Conservation (phyloP, 177 flowering plant species). For the Tripterygium wilfordii region DNA sequence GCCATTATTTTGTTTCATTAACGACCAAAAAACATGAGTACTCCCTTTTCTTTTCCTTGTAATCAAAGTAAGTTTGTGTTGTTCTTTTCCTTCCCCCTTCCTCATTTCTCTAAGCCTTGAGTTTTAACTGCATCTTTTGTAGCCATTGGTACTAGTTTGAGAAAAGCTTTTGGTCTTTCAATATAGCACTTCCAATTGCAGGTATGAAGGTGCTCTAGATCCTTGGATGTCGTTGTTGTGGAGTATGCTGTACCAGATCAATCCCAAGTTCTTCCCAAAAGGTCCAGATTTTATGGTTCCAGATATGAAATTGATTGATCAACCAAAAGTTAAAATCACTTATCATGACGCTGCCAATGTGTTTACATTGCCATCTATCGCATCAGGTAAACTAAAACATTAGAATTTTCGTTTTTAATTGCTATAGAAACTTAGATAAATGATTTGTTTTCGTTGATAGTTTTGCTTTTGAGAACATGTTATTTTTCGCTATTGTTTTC, state of each 20-base stretch:
- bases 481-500: neutral
- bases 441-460: neutral
- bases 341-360: conserved; percentile 40
- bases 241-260: conserved; percentile 41
- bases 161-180: too few species aligned
- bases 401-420: neutral
- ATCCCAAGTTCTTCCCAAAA: conserved; percentile 53
- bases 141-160: too few species aligned
- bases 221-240: conserved; percentile 93
- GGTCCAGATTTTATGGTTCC: conserved; percentile 34
- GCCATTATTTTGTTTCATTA: too few species aligned
- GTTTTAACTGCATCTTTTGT: too few species aligned
- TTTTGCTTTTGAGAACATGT: neutral
- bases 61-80: too few species aligned
- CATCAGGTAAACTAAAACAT: conserved; percentile 13
- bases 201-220: conserved; percentile 97
- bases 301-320: conserved; percentile 39
- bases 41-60: too few species aligned
- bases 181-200: conserved; percentile 16
- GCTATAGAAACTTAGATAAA: neutral
- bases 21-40: too few species aligned
- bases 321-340: conserved; percentile 54
- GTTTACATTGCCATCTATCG: conserved; percentile 20
- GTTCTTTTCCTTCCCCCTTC: too few species aligned
- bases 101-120: too few species aligned